Base-by-base conservation (phyloP, 495 filamentous ascomycete genomes). In the Hypoxylon cercidicola region DNA sequence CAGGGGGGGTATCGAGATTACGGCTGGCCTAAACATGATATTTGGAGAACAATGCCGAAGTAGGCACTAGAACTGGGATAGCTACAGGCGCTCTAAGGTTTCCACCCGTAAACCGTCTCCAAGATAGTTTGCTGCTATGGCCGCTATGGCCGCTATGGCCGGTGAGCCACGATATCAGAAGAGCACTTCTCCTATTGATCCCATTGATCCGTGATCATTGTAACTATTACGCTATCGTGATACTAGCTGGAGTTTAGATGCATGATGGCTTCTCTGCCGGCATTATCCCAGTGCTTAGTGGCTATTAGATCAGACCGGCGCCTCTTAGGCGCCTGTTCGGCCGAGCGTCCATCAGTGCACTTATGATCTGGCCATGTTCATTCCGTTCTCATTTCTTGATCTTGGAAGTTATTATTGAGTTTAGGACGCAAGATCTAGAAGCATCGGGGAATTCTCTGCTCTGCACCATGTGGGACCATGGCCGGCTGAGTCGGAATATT, bases 161-260 rank as follows among this genome's bases (percentile, higher is more conserved):
- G 30, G 48, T 57, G 20, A 55, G 43, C 49, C 59, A 62, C n/a
- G n/a, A n/a, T n/a, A n/a, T n/a, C n/a, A 32, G 59, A 59, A 43
- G 20, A 13, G 9, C 44, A n/a, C 28, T 16, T 19, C 46, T 19
- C n/a, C n/a, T 28, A n/a, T 32, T 19, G 46, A 49, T 49, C 25
- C 16, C 8, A 10, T 28, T 40, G 4, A 44, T 3, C 41, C 16
- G 41, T 0, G n/a, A 8, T 1, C 15, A 2, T 28, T 40, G 55
- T 60, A 60, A 41, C 19, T 13, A 49, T 49, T 66, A 61, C 62
- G 35, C 54, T 47, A 56, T 47, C 40, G 25, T 43, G 40, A 15
- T 43, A 4, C 8, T 43, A 40, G 16, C 1, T 32, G 20, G 18
- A 37, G 39, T 40, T 20, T 39, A 39, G 47, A 34, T 16, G 37